Evolutionary conservation across 2,329 filamentous ascomycete species (phyloP).

Genomic region (Epichloe coenophiala): DNA sequence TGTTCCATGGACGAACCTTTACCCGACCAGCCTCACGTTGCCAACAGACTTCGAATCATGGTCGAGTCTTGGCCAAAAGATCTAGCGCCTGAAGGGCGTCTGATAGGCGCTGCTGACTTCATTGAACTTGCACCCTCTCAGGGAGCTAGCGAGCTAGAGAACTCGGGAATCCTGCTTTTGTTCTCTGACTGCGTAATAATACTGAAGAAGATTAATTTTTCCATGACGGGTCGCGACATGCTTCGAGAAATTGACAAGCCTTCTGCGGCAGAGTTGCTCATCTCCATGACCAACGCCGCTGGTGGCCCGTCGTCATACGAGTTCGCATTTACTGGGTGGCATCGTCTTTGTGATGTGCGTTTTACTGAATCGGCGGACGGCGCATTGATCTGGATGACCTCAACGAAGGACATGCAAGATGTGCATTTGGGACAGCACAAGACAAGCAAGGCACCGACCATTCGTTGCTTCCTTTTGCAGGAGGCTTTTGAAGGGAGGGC

Average conservation of each 20-base stretch:
- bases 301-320: constrained; percentile 52
- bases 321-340: constrained; percentile 61
- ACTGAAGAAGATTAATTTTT: constrained; percentile 53
- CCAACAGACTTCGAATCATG: constrained; percentile 61
- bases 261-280: constrained; percentile 47
- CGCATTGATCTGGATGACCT: constrained; percentile 53
- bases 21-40: constrained; percentile 58
- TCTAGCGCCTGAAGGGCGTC: constrained; percentile 59
- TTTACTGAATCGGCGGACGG: constrained; percentile 59
- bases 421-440: constrained; percentile 30
- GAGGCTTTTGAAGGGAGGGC: constrained; percentile 70
- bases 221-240: constrained; percentile 60
- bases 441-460: constrained; percentile 35
- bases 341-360: constrained; percentile 54
- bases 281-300: constrained; percentile 49
- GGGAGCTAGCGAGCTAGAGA: constrained; percentile 27
- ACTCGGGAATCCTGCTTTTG: constrained; percentile 61
- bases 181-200: constrained; percentile 75
- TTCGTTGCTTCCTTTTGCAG: constrained; percentile 59
- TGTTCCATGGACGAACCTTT: constrained; percentile 73
- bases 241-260: constrained; percentile 77
- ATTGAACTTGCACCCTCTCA: constrained; percentile 59
- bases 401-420: constrained; percentile 46
- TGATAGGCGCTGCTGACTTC: constrained; percentile 72
- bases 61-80: constrained; percentile 64